These are phyloP conservation scores for Tuber melanosporum DNA, from an alignment of 495 filamentous ascomycete species.

Conservation along the genomic window DNA sequence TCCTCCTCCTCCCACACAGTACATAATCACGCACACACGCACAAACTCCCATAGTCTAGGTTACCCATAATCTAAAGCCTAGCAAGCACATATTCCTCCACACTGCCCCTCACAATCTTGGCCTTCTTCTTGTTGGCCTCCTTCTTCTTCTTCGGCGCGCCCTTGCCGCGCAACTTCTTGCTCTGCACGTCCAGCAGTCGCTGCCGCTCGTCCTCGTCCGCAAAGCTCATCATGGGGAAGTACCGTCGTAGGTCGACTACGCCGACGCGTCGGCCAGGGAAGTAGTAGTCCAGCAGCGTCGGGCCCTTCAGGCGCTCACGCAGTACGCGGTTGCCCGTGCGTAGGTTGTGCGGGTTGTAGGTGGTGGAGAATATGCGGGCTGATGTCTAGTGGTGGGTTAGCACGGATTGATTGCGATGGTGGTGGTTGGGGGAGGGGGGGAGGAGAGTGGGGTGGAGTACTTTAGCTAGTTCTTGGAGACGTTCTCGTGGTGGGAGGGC, in stretches of 20 bases:
- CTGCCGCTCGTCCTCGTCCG: conserved; percentile 69
- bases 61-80: background rate
- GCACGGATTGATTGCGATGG: conserved; percentile 38
- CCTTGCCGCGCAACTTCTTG: conserved; percentile 74
- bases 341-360: conserved; percentile 74
- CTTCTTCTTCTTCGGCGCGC: conserved; percentile 73
- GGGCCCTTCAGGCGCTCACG: conserved; percentile 77
- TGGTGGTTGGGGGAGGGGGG: background rate
- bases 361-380: conserved; percentile 84
- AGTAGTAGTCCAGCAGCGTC: conserved; percentile 71
- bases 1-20: background rate
- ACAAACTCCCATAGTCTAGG: too few relatives aligned
- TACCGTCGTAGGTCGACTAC: conserved; percentile 60
- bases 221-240: conserved; percentile 58
- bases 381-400: conserved; percentile 56
- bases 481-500: conserved; percentile 22
- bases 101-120: conserved; percentile 8
- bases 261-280: conserved; percentile 62
- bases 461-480: conserved; percentile 34
- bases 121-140: conserved; percentile 35
- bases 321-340: conserved; percentile 81
- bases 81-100: background rate
- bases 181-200: conserved; percentile 61
- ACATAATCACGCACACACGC: too few relatives aligned
- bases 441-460: conserved; percentile 16